Evolutionary conservation across 2,329 filamentous ascomycete genomes (phyloP), one percentile per base, ranked within the genome.

Genomic region (Claviceps spartinae): DNA sequence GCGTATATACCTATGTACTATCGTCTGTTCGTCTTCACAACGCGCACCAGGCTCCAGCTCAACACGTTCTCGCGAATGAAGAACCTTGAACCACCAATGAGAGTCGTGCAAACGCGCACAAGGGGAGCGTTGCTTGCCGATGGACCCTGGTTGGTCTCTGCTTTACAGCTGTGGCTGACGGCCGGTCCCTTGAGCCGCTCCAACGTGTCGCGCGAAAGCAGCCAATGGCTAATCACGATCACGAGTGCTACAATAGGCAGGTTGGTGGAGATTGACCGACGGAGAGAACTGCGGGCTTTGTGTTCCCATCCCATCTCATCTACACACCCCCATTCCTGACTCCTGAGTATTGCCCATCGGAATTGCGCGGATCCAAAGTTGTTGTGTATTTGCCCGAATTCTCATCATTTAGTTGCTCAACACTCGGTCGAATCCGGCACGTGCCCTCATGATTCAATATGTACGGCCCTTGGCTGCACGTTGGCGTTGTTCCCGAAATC

Each of bases 371-470:
- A 41, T 41, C 38, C 16, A n/a, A 18, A 4, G 6, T 9, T n/a
- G 37, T 16, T 16, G n/a, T 8, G 7, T 18, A n/a, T 41, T 18
- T 41, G 16, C 38, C 7, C 38, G 38, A 41, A n/a, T 4, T n/a
- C n/a, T 41, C 14, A n/a, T 41, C 16, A 20, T 22, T 14, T 24
- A 34, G 30, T 20, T 22, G 9, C 18, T 13, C 41, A 18, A 22
- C 20, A 11, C 3, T 26, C 43, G 24, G 8, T 30, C 14, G 20
- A 24, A 11, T 22, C 40, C 40, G 9, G 41, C 53, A 54, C 53
- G 54, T 55, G 54, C 40, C 16, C 20, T 43, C 20, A 38, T 49
- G 22, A 20, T 49, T 48, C 41, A 34, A 37, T 36, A 20, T 55
- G 49, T 51, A 50, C 51, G 30, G 52, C 18, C 51, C 45, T 37